Conservation (phyloP, 208 protist genomes). For the Tritrichomonas musculus region DNA sequence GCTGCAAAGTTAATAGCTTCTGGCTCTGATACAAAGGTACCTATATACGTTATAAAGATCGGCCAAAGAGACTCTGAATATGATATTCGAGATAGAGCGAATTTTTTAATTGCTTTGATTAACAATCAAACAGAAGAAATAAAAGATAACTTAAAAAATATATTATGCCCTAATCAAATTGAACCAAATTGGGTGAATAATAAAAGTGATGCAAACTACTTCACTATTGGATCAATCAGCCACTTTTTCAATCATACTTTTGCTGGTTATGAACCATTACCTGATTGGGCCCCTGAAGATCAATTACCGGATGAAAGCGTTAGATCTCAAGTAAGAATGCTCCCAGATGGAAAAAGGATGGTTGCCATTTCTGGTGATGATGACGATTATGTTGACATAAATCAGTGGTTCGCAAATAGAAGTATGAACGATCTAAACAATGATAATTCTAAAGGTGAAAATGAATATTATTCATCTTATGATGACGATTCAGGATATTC, state of each 20-base stretch:
- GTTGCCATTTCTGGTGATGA: no score
- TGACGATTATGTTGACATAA: no score
- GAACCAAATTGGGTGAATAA: no score
- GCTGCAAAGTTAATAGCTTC: neutral
- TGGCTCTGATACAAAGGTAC: neutral
- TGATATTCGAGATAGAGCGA: conserved; percentile 8
- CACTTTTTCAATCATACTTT: neutral
- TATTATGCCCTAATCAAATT: neutral
- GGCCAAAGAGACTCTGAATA: neutral
- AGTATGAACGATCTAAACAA: no score
- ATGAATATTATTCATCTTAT: no score
- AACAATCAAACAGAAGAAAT: neutral
- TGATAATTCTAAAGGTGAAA: no score
- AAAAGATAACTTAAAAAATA: neutral
- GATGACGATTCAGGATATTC: no score
- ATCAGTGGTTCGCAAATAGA: no score
- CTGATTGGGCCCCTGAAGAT: neutral
- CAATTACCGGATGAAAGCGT: neutral
- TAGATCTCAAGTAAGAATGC: neutral
- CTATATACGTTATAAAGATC: neutral
- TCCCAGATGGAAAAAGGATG: neutral
- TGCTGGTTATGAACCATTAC: neutral
- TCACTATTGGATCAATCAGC: neutral
- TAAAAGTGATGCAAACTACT: neutral
- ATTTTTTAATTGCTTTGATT: neutral